phyloP scores from a whole-genome alignment of 2,329 filamentous ascomycete genomes.

The Didymella sp. region DNA sequence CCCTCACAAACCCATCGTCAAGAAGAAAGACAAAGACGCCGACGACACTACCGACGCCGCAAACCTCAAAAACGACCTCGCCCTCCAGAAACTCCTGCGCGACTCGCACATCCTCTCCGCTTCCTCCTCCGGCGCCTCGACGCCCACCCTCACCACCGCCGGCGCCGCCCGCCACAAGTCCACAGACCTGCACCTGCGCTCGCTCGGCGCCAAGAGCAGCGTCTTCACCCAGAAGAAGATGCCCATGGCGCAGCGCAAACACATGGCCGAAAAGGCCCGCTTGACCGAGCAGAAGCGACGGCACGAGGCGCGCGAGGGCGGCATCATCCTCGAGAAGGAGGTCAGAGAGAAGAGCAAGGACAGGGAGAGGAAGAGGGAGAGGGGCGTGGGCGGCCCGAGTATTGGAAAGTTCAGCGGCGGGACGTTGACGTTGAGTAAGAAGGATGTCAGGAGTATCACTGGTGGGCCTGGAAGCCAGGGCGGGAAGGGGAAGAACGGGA shows the following conservation, averaged over 20 bases:
- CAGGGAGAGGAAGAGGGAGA: conserved; percentile 58
- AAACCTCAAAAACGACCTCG: conserved; percentile 89
- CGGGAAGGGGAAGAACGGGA: conserved; percentile 25
- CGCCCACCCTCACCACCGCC: conserved; percentile 53
- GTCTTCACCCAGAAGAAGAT: conserved; percentile 82
- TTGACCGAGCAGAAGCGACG: conserved; percentile 74
- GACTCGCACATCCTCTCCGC: conserved; percentile 86
- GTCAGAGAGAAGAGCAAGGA: conserved; percentile 56
- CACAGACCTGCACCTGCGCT: conserved; percentile 81
- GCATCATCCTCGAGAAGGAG: conserved; percentile 78
- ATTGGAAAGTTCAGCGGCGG: conserved; percentile 83
- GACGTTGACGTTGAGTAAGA: conserved; percentile 77
- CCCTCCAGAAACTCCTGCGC: conserved; percentile 84
- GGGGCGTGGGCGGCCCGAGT: conserved; percentile 75
- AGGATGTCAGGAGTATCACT: conserved; percentile 73
- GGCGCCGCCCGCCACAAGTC: conserved; percentile 82
- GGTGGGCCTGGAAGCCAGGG: conserved; percentile 58
- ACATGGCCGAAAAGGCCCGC: conserved; percentile 74
- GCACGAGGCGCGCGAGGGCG: conserved; percentile 84
- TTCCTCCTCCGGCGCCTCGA: conserved; percentile 54
- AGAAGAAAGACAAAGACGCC: conserved; percentile 27
- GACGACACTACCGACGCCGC: conserved; percentile 64
- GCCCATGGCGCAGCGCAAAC: conserved; percentile 85
- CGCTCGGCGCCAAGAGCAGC: conserved; percentile 78
- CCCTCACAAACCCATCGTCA: conserved; percentile 27